Evolutionary conservation across 441 rosid genomes (phyloP).

Genomic region (Theobroma grandiflorum): DNA sequence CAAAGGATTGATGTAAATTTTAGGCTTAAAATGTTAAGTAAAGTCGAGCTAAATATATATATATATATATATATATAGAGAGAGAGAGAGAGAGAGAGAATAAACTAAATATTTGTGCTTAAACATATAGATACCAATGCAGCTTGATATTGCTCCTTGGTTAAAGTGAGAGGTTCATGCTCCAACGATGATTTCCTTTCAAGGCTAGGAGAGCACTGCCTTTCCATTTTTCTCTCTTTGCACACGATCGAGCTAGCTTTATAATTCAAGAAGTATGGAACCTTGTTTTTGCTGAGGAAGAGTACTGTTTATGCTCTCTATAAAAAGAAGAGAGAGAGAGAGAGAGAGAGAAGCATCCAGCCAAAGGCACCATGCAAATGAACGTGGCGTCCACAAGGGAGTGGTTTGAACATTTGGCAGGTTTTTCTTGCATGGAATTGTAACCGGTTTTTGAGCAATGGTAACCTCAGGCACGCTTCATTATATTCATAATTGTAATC

Average conservation of each 20-base stretch:
- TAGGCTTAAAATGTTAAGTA: not conserved
- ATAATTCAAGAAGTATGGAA: not conserved
- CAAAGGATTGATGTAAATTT: not conserved
- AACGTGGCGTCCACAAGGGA: not conserved
- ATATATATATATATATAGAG: not conserved
- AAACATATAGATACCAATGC: not conserved
- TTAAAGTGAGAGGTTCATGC: conserved; percentile 19
- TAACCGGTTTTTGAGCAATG: not conserved
- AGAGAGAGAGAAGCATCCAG: conserved; percentile 1
- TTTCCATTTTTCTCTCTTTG: not conserved
- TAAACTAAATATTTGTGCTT: not conserved
- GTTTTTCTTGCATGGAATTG: not conserved
- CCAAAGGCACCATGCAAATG: conserved; percentile 19
- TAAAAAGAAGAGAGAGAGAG: not conserved
- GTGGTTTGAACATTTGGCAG: conserved; percentile 7
- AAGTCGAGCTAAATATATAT: not conserved
- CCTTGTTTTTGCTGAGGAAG: not conserved
- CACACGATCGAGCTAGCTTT: not conserved
- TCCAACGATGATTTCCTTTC: not conserved
- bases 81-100: too few species aligned
- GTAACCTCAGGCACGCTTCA: not conserved
- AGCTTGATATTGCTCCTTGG: conserved; percentile 20
- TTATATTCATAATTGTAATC: not conserved
- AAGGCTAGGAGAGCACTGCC: not conserved
- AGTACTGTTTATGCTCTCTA: not conserved